Evolutionary conservation across 108 stramenopile species (phyloP).

Genomic region (Skeletonema grethae): DNA sequence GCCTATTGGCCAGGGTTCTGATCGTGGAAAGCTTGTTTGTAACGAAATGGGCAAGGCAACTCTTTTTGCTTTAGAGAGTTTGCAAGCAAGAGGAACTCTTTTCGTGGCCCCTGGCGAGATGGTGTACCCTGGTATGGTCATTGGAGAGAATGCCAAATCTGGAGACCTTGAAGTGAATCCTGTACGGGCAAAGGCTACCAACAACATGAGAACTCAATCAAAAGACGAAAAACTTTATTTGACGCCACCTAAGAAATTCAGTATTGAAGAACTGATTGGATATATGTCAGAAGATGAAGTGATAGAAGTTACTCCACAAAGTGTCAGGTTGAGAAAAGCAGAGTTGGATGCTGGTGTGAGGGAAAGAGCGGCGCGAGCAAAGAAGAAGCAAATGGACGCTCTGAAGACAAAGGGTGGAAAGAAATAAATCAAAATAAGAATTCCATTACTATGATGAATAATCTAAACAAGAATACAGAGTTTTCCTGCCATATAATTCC

Average conservation of each 20-base stretch:
- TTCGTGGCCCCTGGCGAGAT: slow-evolving; percentile 89
- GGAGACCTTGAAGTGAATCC: slow-evolving; percentile 91
- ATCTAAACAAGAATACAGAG: slow-evolving; percentile 4
- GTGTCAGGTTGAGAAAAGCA: slow-evolving; percentile 86
- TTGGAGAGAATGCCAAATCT: slow-evolving; percentile 83
- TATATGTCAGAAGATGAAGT: slow-evolving; percentile 95
- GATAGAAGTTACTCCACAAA: slow-evolving; percentile 93
- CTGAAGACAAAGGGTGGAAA: slow-evolving; percentile 35
- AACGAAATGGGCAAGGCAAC: slow-evolving; percentile 89
- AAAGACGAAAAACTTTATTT: slow-evolving; percentile 92
- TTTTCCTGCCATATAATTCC: neutral
- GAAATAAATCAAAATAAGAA: slow-evolving; percentile 36
- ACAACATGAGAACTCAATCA: slow-evolving; percentile 91
- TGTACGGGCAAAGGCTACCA: slow-evolving; percentile 87
- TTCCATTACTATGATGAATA: slow-evolving; percentile 37
- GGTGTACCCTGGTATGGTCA: slow-evolving; percentile 95
- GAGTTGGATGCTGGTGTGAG: slow-evolving; percentile 77
- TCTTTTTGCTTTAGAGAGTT: slow-evolving; percentile 72
- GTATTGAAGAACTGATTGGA: slow-evolving; percentile 94
- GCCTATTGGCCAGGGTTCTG: slow-evolving; percentile 60
- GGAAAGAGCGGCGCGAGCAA: slow-evolving; percentile 58
- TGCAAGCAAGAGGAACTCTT: slow-evolving; percentile 86
- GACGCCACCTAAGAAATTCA: slow-evolving; percentile 82
- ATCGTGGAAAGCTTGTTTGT: slow-evolving; percentile 91
- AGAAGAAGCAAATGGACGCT: slow-evolving; percentile 69